Base-by-base conservation (phyloP, 2,329 filamentous ascomycete species). In the Ceratocystis papillata region DNA sequence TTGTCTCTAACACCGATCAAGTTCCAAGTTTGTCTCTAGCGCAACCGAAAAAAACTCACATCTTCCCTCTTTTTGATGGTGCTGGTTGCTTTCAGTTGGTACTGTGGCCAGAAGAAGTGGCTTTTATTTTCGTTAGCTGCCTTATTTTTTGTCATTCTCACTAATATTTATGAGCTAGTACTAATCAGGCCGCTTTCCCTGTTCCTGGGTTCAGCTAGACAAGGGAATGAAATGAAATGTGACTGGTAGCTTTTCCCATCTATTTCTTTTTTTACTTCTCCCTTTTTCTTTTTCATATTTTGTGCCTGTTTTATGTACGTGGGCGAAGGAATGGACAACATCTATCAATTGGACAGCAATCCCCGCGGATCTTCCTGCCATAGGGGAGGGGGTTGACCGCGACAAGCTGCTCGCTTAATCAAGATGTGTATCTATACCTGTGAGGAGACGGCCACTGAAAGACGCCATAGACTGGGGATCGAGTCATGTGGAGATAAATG, bases 201-300 rank as follows among this genome's bases (percentile, higher is more conserved):
- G 53, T 57, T 57, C 53, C 53, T 33, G 53, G 53, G 22, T 33
- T 57, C 53, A 57, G 53, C 53, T 57, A 28, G 53, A 30, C 53
- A 57, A 30, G 53, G 53, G 33, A 57, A 33, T 57, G 53, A 57
- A 57, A 57, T 57, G 25, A 57, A 57, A 57, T 33, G 15, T 57
- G 53, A 57, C 28, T 28, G 6, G 25, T 55, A 25, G 20, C 50
- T 55, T 55, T 55, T 5, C 22, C n/a, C 22, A n/a, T 53, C 1
- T 20, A 22, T 53, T 53, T 53, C 15, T n/a, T 12, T 41, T 15
- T 15, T 30, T 25, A 15, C 50, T 5, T 33, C 17, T 25, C 22
- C 37, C 41, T 44, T 33, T 45, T 61, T 33, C 37, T 22, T n/a
- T 44, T 3, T 17, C 28, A 15, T 33, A 7, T 59, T 44, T 20